Evolutionary conservation across 345 rosid species (phyloP).

Genomic region (Populus pruinosa): DNA sequence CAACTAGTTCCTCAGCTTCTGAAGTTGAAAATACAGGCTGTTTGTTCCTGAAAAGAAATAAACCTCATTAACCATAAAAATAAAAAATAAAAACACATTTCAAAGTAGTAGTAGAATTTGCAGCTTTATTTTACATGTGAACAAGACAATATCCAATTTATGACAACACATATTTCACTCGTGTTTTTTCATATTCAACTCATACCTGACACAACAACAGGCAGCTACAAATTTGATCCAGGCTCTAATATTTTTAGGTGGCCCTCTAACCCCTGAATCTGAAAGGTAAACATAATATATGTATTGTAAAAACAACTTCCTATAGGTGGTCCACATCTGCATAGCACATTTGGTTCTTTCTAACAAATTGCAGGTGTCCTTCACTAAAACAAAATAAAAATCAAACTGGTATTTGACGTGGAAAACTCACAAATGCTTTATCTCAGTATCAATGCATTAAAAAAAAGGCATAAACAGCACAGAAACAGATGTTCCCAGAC

Average conservation of each 20-base stretch:
- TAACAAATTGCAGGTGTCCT: not conserved
- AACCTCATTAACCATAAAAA: conserved; percentile 2
- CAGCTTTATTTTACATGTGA: conserved; percentile 10
- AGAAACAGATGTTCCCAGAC: not conserved
- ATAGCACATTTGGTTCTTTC: not conserved
- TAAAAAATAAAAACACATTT: not conserved
- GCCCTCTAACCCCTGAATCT: conserved; percentile 54
- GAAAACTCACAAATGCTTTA: not conserved
- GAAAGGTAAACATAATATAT: conserved; percentile 23
- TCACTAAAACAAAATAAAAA: not conserved
- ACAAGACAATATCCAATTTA: not conserved
- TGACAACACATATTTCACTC: not conserved
- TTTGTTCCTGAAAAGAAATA: conserved; percentile 45
- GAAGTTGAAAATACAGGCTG: conserved; percentile 38
- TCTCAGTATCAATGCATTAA: not conserved
- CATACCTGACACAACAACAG: conserved; percentile 65
- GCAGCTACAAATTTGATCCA: conserved; percentile 64
- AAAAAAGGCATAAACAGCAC: not conserved
- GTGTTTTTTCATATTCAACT: not conserved
- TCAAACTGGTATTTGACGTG: not conserved
- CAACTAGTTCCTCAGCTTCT: conserved; percentile 61
- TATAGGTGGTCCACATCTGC: not conserved
- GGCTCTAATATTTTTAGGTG: conserved; percentile 60
- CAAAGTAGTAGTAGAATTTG: conserved; percentile 2
- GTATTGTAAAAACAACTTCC: not conserved